These are phyloP conservation scores for Hondaea fermentalgiana DNA, from an alignment of 108 stramenopile species.

Conservation along the genomic window DNA sequence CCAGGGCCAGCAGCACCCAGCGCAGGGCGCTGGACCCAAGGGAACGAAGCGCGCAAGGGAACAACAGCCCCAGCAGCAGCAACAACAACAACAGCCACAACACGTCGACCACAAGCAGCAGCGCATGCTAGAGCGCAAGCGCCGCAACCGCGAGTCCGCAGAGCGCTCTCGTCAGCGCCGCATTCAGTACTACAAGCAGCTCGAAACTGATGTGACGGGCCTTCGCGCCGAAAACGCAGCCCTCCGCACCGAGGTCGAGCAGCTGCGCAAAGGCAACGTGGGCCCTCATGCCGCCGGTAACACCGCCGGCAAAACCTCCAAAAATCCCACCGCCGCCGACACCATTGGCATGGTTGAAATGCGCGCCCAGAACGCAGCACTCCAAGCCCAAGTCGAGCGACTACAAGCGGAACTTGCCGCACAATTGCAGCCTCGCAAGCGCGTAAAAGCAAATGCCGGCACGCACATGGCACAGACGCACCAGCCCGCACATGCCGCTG, in stretches of 20 bases:
- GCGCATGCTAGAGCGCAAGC: slow-evolving; percentile 10
- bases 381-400: neutral
- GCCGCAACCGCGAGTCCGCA: slow-evolving; percentile 15
- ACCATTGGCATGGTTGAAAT: neutral
- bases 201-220: neutral
- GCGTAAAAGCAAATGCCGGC: neutral
- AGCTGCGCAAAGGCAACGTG: neutral
- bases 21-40: neutral
- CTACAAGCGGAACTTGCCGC: neutral
- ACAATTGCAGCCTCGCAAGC: neutral
- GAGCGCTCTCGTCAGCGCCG: neutral
- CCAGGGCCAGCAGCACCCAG: no score
- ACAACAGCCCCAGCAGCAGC: neutral
- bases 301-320: no score
- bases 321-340: neutral
- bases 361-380: neutral
- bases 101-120: neutral
- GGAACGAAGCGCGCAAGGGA: neutral
- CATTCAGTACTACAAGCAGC: slow-evolving; percentile 13
- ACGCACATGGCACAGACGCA: no score
- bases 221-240: neutral
- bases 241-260: slow-evolving; percentile 8
- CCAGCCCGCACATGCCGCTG: no score
- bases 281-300: no score
- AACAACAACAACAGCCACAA: neutral